Conservation (phyloP, 495 filamentous ascomycete species). For the Annulohypoxylon maeteangense region DNA sequence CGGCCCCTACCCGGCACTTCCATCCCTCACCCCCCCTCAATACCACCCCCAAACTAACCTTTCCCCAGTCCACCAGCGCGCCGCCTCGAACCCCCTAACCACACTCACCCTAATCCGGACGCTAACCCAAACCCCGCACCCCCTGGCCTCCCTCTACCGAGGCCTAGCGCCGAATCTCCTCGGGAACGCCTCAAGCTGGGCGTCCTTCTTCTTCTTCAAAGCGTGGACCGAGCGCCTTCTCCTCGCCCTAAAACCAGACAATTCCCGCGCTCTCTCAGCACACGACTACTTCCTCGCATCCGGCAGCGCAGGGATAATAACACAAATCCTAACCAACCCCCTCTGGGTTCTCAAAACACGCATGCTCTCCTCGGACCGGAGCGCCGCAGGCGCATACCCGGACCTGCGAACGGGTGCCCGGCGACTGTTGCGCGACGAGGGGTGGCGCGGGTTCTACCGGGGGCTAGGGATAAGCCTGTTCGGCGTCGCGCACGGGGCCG, state of each 20-base stretch:
- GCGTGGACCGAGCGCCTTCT: slow-evolving; percentile 56
- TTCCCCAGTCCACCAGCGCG: slow-evolving; percentile 52
- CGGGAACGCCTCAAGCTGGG: slow-evolving; percentile 92
- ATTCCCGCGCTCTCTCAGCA: slow-evolving; percentile 61
- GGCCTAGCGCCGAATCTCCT: slow-evolving; percentile 89
- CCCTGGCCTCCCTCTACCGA: slow-evolving; percentile 79
- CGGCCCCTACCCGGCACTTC: neutral
- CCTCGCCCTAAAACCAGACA: slow-evolving; percentile 35
- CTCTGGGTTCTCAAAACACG: slow-evolving; percentile 99
- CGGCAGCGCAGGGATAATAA: slow-evolving; percentile 75
- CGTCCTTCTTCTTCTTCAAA: slow-evolving; percentile 84
- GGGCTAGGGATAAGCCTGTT: slow-evolving; percentile 84
- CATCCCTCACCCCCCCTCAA: neutral
- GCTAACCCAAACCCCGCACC: slow-evolving; percentile 55
- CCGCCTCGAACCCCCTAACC: slow-evolving; percentile 47
- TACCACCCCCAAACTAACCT: neutral
- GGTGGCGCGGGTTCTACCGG: slow-evolving; percentile 81
- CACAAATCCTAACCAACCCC: slow-evolving; percentile 88
- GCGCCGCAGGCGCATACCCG: too few species aligned
- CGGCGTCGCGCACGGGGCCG: slow-evolving; percentile 92
- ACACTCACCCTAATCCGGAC: slow-evolving; percentile 58
- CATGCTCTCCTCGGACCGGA: slow-evolving; percentile 89
- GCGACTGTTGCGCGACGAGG: slow-evolving; percentile 75
- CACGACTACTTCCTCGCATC: slow-evolving; percentile 87
- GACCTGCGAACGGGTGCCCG: slow-evolving; percentile 81